Percentiles rank a stretch among this genome's conserved stretches.
These are phyloP conservation scores for Pseudohalonectria lignicola DNA, from an alignment of 2,329 filamentous ascomycete species.

Conservation along the genomic window DNA sequence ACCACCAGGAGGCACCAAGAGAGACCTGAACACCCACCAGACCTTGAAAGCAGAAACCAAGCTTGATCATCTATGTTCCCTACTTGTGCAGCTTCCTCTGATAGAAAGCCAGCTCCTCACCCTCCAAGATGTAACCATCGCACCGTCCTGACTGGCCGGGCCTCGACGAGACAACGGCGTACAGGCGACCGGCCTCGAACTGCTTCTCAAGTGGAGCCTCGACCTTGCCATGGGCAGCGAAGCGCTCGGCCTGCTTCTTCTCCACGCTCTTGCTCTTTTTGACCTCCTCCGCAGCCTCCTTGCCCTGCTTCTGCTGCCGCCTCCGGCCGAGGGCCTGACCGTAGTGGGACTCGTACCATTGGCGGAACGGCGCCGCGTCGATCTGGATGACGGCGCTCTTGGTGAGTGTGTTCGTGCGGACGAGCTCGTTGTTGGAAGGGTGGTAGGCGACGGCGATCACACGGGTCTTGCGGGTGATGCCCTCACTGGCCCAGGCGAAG, in stretches of 20 bases:
- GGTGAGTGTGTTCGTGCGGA: conserved; percentile 99
- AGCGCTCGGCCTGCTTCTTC: conserved; percentile 91
- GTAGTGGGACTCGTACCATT: conserved; percentile 99
- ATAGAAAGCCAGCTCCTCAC: conserved; percentile 99
- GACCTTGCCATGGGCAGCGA: conserved; percentile 80
- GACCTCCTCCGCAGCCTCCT: conserved; percentile 50
- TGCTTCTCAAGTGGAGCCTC: conserved; percentile 89
- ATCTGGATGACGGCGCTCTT: conserved; percentile 97
- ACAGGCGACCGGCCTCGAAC: conserved; percentile 98
- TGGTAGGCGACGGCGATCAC: conserved; percentile 98
- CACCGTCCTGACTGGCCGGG: conserved; percentile 94
- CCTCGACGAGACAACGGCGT: conserved; percentile 82
- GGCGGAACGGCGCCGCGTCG: conserved; percentile 96
- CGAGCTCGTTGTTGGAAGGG: conserved; percentile 99
- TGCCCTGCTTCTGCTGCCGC: conserved; percentile 65
- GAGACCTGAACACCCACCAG: conserved; percentile 7
- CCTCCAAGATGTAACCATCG: conserved; percentile 97
- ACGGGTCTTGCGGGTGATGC: conserved; percentile 96
- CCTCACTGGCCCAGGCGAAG: conserved; percentile 99
- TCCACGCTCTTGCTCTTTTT: conserved; percentile 95
- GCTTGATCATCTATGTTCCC: conserved; percentile 18
- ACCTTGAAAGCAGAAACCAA: conserved; percentile 4
- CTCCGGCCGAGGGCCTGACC: conserved; percentile 79
- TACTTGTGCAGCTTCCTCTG: conserved; percentile 99
- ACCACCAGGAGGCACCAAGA: conserved; percentile 3